Evolutionary conservation across 2,329 filamentous ascomycete species (phyloP).

Genomic region (Sporothrix euskadiensis): DNA sequence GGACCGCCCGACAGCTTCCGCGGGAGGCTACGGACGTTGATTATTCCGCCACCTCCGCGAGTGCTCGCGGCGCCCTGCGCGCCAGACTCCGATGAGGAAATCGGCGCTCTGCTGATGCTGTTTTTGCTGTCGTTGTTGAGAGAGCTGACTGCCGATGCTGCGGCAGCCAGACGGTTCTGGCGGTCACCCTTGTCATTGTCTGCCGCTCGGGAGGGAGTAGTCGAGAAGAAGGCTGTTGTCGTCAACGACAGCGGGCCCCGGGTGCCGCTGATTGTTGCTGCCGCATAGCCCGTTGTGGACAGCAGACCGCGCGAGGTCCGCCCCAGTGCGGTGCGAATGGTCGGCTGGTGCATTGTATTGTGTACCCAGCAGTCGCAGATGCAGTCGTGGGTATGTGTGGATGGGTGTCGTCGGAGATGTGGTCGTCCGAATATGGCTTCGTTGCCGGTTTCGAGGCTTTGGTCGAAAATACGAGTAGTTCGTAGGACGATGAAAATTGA

Average conservation of each 20-base stretch:
- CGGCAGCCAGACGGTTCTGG: constrained; percentile 33
- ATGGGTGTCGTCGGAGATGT: not conserved
- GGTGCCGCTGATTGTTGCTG: not conserved
- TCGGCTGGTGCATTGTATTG: constrained; percentile 31
- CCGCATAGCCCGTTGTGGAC: not conserved
- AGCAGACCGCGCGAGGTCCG: constrained; percentile 19
- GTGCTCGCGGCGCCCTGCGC: not conserved
- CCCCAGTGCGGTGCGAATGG: constrained; percentile 30
- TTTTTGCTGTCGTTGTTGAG: constrained; percentile 23
- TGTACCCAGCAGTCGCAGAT: not conserved
- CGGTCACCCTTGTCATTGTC: constrained; percentile 27
- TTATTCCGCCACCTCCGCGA: constrained; percentile 29
- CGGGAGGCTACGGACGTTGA: constrained; percentile 38
- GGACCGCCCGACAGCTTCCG: constrained; percentile 10
- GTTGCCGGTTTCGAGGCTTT: constrained; percentile 6
- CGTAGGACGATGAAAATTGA: constrained; percentile 24
- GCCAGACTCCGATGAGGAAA: not conserved
- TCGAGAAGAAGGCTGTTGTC: constrained; percentile 28
- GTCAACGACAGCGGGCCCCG: not conserved
- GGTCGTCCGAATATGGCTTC: not conserved
- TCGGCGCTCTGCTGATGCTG: constrained; percentile 13
- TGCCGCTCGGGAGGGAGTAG: constrained; percentile 29
- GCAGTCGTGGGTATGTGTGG: constrained; percentile 5
- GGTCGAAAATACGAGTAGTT: not conserved
- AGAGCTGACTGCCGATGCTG: constrained; percentile 34